Evolutionary conservation across 2,329 filamentous ascomycete species (phyloP).

Genomic region (Stenocarpella maydis): DNA sequence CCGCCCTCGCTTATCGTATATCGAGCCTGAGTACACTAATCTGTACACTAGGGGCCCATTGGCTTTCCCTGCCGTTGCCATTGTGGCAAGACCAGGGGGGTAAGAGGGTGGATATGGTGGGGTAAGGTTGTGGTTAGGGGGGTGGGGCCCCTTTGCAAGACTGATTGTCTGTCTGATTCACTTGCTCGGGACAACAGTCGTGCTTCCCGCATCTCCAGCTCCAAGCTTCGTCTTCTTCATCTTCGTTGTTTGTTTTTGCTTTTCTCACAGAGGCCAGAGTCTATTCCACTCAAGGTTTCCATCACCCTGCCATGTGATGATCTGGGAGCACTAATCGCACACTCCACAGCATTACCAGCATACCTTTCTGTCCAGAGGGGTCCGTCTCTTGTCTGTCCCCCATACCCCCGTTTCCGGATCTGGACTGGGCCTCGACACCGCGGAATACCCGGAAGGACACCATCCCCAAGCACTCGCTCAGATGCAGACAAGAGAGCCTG

Average conservation of each 20-base stretch:
- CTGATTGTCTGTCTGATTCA: slow-evolving; percentile 21
- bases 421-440: background rate
- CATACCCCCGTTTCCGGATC: background rate
- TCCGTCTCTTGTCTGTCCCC: background rate
- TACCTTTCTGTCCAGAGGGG: background rate
- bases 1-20: slow-evolving; percentile 23
- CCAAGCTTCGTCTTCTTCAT: background rate
- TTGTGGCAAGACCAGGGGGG: background rate
- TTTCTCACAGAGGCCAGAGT: background rate
- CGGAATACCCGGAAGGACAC: background rate
- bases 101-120: background rate
- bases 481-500: slow-evolving; percentile 5
- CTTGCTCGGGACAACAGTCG: slow-evolving; percentile 8
- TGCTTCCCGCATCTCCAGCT: slow-evolving; percentile 16
- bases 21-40: no score
- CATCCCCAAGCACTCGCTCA: background rate
- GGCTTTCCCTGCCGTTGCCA: slow-evolving; percentile 7
- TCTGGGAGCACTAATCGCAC: background rate
- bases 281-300: slow-evolving; percentile 15
- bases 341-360: background rate
- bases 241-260: background rate
- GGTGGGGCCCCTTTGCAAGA: background rate
- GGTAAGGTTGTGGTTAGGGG: no score
- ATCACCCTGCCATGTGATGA: background rate
- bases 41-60: background rate